Evolutionary conservation across 2,329 filamentous ascomycete genomes (phyloP).

Genomic region (Alternaria sp.): DNA sequence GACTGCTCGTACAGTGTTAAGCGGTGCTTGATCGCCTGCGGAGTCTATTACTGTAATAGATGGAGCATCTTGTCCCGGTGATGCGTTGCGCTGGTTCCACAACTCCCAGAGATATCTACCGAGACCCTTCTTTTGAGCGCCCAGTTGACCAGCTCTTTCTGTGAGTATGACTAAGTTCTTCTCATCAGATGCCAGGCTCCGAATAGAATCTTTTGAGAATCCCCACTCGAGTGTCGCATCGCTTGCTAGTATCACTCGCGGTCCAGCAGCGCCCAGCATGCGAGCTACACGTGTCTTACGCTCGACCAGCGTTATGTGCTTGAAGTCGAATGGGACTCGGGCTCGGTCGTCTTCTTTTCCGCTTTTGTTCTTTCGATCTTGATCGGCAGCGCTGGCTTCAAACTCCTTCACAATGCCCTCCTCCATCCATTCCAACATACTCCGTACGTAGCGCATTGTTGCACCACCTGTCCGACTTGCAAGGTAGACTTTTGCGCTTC

Average conservation of each 20-base stretch:
- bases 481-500: conserved; percentile 72
- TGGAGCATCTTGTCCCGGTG: conserved; percentile 35
- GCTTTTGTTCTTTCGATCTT: conserved; percentile 47
- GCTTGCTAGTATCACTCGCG: conserved; percentile 86
- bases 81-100: conserved; percentile 46
- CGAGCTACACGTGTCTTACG: conserved; percentile 80
- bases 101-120: conserved; percentile 78
- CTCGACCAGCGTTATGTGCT: conserved; percentile 82
- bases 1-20: conserved; percentile 59
- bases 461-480: conserved; percentile 86
- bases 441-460: conserved; percentile 88
- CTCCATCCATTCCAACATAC: conserved; percentile 99
- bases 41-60: conserved; percentile 70
- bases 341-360: conserved; percentile 58
- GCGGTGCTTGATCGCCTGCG: conserved; percentile 57
- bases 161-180: conserved; percentile 89
- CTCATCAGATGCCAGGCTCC: conserved; percentile 75
- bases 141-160: conserved; percentile 67
- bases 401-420: conserved; percentile 93
- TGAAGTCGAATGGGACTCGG: conserved; percentile 87
- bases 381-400: conserved; percentile 63
- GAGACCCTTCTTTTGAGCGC: conserved; percentile 55
- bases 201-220: conserved; percentile 83
- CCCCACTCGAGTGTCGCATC: conserved; percentile 94
- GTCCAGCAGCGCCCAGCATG: conserved; percentile 63